Base-by-base conservation (phyloP, 2,329 filamentous ascomycete species). In the Aureobasidium lini region DNA sequence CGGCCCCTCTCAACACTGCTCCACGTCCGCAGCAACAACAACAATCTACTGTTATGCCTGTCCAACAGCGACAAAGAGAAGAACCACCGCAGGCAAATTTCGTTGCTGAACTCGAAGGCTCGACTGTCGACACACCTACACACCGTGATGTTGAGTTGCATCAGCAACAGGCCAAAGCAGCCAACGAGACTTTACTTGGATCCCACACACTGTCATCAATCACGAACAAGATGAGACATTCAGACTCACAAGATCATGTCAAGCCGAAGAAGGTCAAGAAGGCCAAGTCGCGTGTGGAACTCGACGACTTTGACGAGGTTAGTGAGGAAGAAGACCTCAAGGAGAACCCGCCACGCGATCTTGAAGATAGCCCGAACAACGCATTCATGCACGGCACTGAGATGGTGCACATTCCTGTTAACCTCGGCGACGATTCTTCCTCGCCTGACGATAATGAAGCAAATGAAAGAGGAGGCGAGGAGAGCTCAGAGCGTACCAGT, bases 301-400 rank as follows among this genome's bases (percentile, higher is more conserved):
- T 90, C 11, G 88, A 90, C 66, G 86, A 88, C 63, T 87, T 88
- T 47, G 87, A 88, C 56, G 81, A 81, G 5, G 78, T 76, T 23
- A 70, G 76, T 40, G 79, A 75, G 44, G 74, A 76, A 48, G 74
- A 73, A 32, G 61, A 63, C 2, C 67, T 75, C 49, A 67, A 74
- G 54, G 62, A 73, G 50, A 66, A 72, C 44, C 31, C 23, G 18
- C 40, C 16, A 10, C 31, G 36, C 6, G 65, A 71, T 37, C 65
- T 70, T 53, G 67, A 68, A n/a, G 32, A 16, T 6, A 23, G 29
- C 2, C 29, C 29, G 1, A 48, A 23, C 15, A 34, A 57, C 32
- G 69, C 68, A 11, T 71, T 71, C 62, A 72, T 72, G 70, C 70
- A 72, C 54, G 71, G 70, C 36, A 72, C 71, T 6, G 71, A 72